Evolutionary conservation across 1,284 basidiomycete species (phyloP).

Genomic region (Cutaneotrichosporon cavernicola): DNA sequence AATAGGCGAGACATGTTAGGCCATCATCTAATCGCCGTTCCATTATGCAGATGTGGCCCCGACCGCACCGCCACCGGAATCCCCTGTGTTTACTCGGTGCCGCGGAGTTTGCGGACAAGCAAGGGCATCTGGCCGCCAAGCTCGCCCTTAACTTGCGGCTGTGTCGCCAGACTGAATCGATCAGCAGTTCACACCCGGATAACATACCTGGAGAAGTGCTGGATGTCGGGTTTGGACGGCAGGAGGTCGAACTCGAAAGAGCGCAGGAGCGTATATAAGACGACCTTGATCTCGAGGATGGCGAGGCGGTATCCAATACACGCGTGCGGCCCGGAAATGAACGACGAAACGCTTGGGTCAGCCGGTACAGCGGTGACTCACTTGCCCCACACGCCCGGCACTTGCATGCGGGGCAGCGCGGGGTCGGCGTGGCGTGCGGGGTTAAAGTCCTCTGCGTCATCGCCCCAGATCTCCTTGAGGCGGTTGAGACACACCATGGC

Average conservation of each 20-base stretch:
- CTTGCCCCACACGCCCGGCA: conserved; percentile 62
- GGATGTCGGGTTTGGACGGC: conserved; percentile 13
- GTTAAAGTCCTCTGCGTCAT: conserved; percentile 63
- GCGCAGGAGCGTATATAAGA: conserved; percentile 51
- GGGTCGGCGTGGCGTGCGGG: conserved; percentile 57
- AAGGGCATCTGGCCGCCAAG: conserved; percentile 24
- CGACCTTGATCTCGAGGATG: conserved; percentile 57
- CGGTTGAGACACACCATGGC: conserved; percentile 57
- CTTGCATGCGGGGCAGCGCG: conserved; percentile 50
- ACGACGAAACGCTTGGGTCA: conserved; percentile 57
- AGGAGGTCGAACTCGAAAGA: conserved; percentile 36
- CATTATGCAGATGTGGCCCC: neutral
- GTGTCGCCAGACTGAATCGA: conserved; percentile 14
- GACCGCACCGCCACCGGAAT: neutral
- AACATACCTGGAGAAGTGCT: conserved; percentile 4
- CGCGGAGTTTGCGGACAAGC: conserved; percentile 11
- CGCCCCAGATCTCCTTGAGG: conserved; percentile 62
- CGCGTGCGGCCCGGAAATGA: conserved; percentile 64
- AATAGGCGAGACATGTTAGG: neutral
- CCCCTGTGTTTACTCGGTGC: neutral
- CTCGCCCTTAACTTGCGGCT: conserved; percentile 17
- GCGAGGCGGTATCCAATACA: conserved; percentile 74
- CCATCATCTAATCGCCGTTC: neutral
- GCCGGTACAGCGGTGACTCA: neutral
- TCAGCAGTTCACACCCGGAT: neutral